Percentiles rank a stretch among this genome's conserved stretches.
phyloP scores from a whole-genome alignment of 2,329 filamentous ascomycete genomes.

The Monosporascus sp. region DNA sequence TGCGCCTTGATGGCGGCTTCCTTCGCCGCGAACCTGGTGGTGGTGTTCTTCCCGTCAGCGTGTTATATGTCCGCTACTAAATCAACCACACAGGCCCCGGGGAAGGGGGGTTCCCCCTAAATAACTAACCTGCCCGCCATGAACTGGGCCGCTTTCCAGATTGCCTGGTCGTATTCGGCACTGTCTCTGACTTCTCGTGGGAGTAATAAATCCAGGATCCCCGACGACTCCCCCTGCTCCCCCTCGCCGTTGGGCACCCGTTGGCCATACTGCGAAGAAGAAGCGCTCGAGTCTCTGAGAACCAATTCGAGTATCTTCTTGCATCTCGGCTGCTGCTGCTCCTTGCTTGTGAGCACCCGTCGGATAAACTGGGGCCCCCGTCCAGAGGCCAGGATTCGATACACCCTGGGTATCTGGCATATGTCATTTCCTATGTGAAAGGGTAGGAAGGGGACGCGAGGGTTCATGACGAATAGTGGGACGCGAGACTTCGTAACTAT shows the following conservation, averaged over 20 bases:
- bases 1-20: slow-evolving; percentile 73
- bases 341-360: slow-evolving; percentile 41
- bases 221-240: not conserved
- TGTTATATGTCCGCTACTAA: no score
- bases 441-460: slow-evolving; percentile 50
- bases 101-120: not conserved
- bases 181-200: no score
- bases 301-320: slow-evolving; percentile 8
- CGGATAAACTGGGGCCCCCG: slow-evolving; percentile 40
- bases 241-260: no score
- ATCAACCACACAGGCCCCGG: not conserved
- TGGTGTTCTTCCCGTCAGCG: not conserved
- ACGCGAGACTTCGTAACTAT: no score
- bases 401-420: slow-evolving; percentile 64
- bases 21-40: slow-evolving; percentile 61
- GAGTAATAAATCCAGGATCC: no score
- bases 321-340: slow-evolving; percentile 22
- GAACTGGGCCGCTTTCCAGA: slow-evolving; percentile 36
- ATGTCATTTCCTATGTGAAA: slow-evolving; percentile 75
- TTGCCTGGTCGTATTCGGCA: slow-evolving; percentile 9
- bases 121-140: slow-evolving; percentile 39
- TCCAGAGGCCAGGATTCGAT: slow-evolving; percentile 46
- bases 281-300: not conserved
- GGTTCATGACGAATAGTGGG: slow-evolving; percentile 4
- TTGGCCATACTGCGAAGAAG: not conserved